These are phyloP conservation scores for Russula griseocarnosa DNA, from an alignment of 768 basidiomycete species.

Conservation along the genomic window DNA sequence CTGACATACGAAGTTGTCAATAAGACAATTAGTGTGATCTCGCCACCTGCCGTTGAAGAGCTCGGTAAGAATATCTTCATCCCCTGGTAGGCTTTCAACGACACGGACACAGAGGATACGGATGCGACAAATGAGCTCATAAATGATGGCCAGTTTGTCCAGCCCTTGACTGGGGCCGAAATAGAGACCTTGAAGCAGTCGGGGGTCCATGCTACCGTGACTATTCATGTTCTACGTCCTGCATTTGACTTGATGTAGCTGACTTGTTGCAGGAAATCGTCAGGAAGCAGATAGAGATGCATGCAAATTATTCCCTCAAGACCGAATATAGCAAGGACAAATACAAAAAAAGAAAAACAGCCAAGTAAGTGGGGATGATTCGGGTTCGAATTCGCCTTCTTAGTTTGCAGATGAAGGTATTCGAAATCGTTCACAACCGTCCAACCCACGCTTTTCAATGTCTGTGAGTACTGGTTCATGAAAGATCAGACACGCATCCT, in stretches of 20 bases:
- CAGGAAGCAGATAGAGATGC: slow-evolving; percentile 87
- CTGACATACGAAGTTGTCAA: slow-evolving; percentile 81
- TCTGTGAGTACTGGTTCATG: slow-evolving; percentile 83
- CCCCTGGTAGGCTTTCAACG: background rate
- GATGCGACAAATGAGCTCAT: slow-evolving; percentile 96
- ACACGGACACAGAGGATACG: slow-evolving; percentile 71
- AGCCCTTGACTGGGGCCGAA: slow-evolving; percentile 77
- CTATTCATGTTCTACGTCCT: slow-evolving; percentile 27
- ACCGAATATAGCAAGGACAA: slow-evolving; percentile 99
- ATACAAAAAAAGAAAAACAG: slow-evolving; percentile 93
- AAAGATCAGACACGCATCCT: slow-evolving; percentile 81
- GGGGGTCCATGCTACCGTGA: slow-evolving; percentile 72
- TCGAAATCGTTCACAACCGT: slow-evolving; percentile 83
- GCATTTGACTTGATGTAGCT: slow-evolving; percentile 5
- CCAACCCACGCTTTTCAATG: slow-evolving; percentile 81
- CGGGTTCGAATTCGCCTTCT: background rate
- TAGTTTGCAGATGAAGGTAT: slow-evolving; percentile 50
- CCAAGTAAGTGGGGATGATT: slow-evolving; percentile 59
- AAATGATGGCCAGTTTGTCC: slow-evolving; percentile 78
- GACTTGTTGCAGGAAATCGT: slow-evolving; percentile 77
- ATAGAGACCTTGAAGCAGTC: slow-evolving; percentile 80
- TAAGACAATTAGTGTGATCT: slow-evolving; percentile 60
- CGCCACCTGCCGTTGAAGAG: slow-evolving; percentile 66
- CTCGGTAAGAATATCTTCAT: slow-evolving; percentile 53
- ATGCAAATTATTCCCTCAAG: slow-evolving; percentile 88